These are phyloP conservation scores for Beauveria asiatica DNA, from an alignment of 2,329 filamentous ascomycete species.

Conservation along the genomic window DNA sequence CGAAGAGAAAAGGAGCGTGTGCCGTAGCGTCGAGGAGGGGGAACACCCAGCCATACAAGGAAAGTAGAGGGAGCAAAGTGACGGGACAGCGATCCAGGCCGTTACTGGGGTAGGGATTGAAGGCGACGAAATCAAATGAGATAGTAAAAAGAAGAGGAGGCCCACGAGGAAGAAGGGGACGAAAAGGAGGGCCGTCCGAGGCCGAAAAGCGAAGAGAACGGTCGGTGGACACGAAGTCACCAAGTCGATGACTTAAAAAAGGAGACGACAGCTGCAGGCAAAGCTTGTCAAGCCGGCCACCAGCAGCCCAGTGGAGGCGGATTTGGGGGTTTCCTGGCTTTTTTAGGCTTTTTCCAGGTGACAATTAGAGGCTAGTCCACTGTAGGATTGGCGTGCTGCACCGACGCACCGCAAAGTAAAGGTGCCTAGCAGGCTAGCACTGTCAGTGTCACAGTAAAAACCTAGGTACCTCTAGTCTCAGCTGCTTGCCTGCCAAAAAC, in stretches of 20 bases:
- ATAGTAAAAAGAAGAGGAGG: neutral
- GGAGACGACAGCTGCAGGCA: neutral
- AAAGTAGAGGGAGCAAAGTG: neutral
- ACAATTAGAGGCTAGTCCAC: neutral
- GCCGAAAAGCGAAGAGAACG: neutral
- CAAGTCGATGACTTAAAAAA: conserved; percentile 4
- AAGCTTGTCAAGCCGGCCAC: neutral
- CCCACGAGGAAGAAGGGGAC: neutral
- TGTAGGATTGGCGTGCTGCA: neutral
- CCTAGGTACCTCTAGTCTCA: too few relatives aligned
- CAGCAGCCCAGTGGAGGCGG: neutral
- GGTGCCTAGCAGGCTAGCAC: neutral
- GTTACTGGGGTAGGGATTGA: neutral
- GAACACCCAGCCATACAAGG: neutral
- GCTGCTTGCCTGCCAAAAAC: too few relatives aligned
- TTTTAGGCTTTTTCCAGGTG: neutral
- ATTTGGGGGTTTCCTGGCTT: neutral
- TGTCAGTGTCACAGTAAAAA: too few relatives aligned
- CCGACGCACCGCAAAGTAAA: neutral
- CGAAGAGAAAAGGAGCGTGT: conserved; percentile 2
- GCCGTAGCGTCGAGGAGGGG: neutral
- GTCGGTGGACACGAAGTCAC: neutral
- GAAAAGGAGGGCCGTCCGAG: neutral
- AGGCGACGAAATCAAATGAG: neutral
- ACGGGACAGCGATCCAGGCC: neutral